Evolutionary conservation across 495 filamentous ascomycete genomes (phyloP), one percentile per base, ranked within the genome.

Genomic region (Hypoxylon fuscum): DNA sequence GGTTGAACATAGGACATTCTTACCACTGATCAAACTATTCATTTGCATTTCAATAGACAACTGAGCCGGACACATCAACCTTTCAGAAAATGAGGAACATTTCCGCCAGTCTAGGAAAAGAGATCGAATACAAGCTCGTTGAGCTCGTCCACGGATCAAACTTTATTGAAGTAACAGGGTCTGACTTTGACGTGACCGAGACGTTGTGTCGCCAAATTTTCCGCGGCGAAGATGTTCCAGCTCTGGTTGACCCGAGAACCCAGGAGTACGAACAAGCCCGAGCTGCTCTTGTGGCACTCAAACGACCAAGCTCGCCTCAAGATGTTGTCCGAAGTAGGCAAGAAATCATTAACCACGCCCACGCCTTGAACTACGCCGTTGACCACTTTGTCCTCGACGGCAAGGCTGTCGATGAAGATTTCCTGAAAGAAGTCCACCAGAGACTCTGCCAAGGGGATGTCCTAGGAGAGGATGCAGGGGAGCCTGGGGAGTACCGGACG

Each of bases 291-390:
- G 21, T 52, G 9, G 14, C n/a, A 38, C 17, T 46, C 37, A 29
- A 17, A 4, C 46, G 61, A n/a, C 25, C 47, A 18, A 29, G 15
- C 14, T 56, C 52, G 1, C 11, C 18, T 3, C 5, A 52, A 20
- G 62, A 68, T 10, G 45, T 77, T 7, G 11, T 68, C 2, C 62
- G 27, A 0, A 71, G 68, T 21, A 51, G 68, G 0, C 60, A 59
- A 15, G 74, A 77, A 57, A 56, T 77, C 1, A 59, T 77, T 3
- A 73, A 79, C 14, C 74, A 79, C 37, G 69, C 72, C 12, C 62
- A 69, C 14, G 73, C 77, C 1, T 50, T 74, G 0, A 45, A 32
- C 1, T 72, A 55, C 25, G 54, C 77, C 5, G 68, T 74, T 0
- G 49, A 64, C 6, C 32, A 68, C 6, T 31, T 75, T 7, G 58